Percentiles rank a stretch among this genome's conserved stretches.
These are phyloP conservation scores for Erigeron philadelphicus DNA, from an alignment of 140 eudicot species.

Conservation along the genomic window DNA sequence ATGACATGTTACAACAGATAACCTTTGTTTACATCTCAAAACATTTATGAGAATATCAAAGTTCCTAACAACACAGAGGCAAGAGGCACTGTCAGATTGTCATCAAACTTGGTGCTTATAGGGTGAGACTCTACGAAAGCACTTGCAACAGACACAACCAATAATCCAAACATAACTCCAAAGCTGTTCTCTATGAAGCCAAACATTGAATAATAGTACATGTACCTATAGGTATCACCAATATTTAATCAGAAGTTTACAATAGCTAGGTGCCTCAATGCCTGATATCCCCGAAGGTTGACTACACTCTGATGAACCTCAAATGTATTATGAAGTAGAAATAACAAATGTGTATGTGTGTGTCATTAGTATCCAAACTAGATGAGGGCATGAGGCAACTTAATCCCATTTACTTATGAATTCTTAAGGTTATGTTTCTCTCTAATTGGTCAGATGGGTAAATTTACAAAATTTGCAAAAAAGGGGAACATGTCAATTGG, in stretches of 20 bases:
- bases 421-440: too few species aligned
- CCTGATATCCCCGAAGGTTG: not conserved
- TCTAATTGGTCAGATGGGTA: too few species aligned
- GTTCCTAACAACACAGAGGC: slow-evolving; percentile 46
- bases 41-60: slow-evolving; percentile 31
- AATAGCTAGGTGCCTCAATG: too few species aligned
- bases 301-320: not conserved
- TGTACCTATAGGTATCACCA: slow-evolving; percentile 38
- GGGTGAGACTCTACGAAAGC: slow-evolving; percentile 79
- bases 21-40: not conserved
- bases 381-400: too few species aligned
- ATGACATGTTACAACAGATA: too few species aligned
- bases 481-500: too few species aligned
- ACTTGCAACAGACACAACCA: slow-evolving; percentile 46
- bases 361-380: too few species aligned
- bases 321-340: too few species aligned
- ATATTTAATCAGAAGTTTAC: not conserved
- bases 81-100: slow-evolving; percentile 70
- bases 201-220: slow-evolving; percentile 60
- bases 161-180: slow-evolving; percentile 42
- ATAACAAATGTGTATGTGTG: too few species aligned
- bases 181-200: slow-evolving; percentile 51
- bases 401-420: too few species aligned
- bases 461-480: too few species aligned
- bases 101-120: slow-evolving; percentile 60